Evolutionary conservation across 169 alveolate species (phyloP).

Genomic region (Ichthyophthirius multifiliis): DNA sequence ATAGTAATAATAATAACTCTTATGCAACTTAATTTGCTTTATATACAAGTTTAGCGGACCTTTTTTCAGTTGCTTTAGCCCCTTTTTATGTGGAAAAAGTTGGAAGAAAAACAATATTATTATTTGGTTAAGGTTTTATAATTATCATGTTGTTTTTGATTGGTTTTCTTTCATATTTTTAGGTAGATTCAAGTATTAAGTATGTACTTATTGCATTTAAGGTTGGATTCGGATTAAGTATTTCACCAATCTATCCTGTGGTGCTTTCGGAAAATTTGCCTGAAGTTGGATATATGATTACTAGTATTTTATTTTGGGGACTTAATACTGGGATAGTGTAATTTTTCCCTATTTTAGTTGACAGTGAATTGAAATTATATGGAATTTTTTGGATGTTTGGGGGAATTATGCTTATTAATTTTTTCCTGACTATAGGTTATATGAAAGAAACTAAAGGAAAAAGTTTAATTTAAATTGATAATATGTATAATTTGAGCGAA

Average conservation of each 20-base stretch:
- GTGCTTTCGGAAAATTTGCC: background rate
- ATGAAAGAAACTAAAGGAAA: conserved; percentile 5
- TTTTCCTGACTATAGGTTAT: background rate
- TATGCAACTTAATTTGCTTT: background rate
- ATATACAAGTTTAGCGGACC: conserved; percentile 1
- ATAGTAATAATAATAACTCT: background rate
- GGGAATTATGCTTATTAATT: background rate
- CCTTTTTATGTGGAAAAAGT: background rate
- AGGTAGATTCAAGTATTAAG: background rate
- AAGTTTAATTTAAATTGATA: background rate
- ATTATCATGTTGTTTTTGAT: background rate
- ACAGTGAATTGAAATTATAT: background rate
- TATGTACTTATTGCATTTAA: background rate
- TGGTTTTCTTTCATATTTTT: background rate
- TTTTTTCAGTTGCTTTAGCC: background rate
- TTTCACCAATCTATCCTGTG: background rate
- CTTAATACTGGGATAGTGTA: background rate
- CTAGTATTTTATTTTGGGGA: background rate
- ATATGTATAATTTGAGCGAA: too few species aligned
- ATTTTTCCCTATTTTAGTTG: background rate
- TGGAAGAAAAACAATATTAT: background rate
- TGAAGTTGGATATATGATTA: background rate
- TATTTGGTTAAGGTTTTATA: background rate
- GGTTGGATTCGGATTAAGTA: background rate
- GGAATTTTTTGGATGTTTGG: background rate